Evolutionary conservation across 2,329 filamentous ascomycete genomes (phyloP), one percentile per base, ranked within the genome.

Genomic region (Periconia sp.): DNA sequence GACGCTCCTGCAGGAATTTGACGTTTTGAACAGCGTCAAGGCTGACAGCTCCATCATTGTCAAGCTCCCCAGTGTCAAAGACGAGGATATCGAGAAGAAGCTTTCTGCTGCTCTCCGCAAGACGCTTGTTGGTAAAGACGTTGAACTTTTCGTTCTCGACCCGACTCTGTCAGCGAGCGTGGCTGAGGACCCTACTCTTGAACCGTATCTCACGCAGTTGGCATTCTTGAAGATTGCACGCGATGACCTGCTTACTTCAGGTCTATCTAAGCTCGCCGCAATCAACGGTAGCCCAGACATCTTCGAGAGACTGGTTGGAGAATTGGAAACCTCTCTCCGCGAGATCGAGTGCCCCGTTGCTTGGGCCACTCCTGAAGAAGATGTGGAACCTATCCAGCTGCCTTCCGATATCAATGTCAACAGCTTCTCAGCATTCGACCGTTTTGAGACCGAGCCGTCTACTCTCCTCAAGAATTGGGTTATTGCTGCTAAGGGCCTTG

Each of bases 51-150:
- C 84, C 52, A 71, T 96, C 31, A 80, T 96, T 41, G 63, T 96
- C 29, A 88, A 85, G 61, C 79, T 94, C 17, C 80, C 89, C 19
- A 86, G 84, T 56, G 83, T 89, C 68, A 96, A 95, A 74, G 83
- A 90, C 37, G 92, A 95, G 31, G 91, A 96, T 24, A 69, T 92
- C 5, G 92, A 97, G 76, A 95, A 95, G 81, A 86, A 88, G 58
- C 76, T 99, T 5, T 83, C 89, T 2, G 77, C 79, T 25, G 69
- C 77, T 33, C 82, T 94, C 52, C 85, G 88, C 64, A 89, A 88
- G 71, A 77, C 80, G 11, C 73, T 96, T 36, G 82, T 84, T 40
- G 78, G 84, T 61, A 89, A 88, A 70, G 79, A 80, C 23, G 76
- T 92, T 23, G 75, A 86, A 50, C 78, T 99, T 24, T 88, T 85